Evolutionary conservation across 2,329 filamentous ascomycete genomes (phyloP).

Genomic region (Pseudogymnoascus sp.): DNA sequence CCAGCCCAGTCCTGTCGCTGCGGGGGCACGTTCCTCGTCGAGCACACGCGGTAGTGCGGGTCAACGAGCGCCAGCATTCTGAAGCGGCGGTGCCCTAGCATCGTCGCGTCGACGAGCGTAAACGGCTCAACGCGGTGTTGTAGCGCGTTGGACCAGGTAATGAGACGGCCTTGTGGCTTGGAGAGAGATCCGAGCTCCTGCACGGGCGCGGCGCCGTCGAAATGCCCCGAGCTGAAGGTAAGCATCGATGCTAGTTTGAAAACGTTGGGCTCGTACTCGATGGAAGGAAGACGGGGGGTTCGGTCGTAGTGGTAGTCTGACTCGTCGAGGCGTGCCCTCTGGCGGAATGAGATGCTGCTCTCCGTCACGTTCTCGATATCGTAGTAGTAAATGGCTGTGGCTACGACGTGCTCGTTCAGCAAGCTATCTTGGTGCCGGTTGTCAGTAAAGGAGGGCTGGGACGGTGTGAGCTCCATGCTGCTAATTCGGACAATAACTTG

Average conservation of each 20-base stretch:
- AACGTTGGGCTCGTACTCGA: not conserved
- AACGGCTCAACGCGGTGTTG: slow-evolving; percentile 48
- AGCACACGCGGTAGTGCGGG: slow-evolving; percentile 43
- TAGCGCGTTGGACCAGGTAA: not conserved
- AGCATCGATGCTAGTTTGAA: not conserved
- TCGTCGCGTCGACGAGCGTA: slow-evolving; percentile 39
- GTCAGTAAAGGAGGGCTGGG: not conserved
- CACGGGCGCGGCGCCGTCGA: not conserved
- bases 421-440: not conserved
- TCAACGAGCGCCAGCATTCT: slow-evolving; percentile 53
- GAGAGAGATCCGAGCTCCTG: not conserved
- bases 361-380: not conserved
- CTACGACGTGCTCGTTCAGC: not conserved
- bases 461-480: not conserved
- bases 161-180: not conserved
- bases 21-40: slow-evolving; percentile 41
- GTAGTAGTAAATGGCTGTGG: not conserved
- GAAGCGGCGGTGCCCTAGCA: slow-evolving; percentile 48
- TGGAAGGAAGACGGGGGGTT: not conserved
- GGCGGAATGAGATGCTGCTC: not conserved
- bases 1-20: slow-evolving; percentile 39
- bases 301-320: not conserved
- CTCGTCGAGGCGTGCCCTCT: not conserved
- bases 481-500: not conserved
- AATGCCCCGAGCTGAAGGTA: not conserved